A percentile compares a stretch with the other conserved stretches of the same genome.
These are phyloP conservation scores for Podospora comata DNA, from an alignment of 495 filamentous ascomycete genomes.

Conservation along the genomic window DNA sequence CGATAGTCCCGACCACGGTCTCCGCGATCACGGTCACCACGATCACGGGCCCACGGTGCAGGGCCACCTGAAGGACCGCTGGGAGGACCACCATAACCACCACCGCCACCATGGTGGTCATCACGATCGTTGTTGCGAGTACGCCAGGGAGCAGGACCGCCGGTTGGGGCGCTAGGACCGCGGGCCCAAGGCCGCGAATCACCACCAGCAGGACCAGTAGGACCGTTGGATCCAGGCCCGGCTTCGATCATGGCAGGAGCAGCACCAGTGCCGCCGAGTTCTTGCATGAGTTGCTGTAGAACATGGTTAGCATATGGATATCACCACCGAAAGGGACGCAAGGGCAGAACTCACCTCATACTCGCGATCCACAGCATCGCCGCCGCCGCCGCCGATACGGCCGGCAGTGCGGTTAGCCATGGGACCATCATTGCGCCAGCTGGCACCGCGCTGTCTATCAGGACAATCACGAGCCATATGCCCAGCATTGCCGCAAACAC, in stretches of 20 bases:
- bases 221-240: slow-evolving; percentile 59
- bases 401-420: slow-evolving; percentile 47
- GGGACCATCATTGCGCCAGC: slow-evolving; percentile 74
- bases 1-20: slow-evolving; percentile 47
- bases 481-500: slow-evolving; percentile 72
- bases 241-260: slow-evolving; percentile 82
- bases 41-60: slow-evolving; percentile 59
- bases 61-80: slow-evolving; percentile 38
- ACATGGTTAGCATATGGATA: background rate
- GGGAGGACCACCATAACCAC: slow-evolving; percentile 30
- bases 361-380: slow-evolving; percentile 88
- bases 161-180: slow-evolving; percentile 63
- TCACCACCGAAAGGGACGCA: background rate
- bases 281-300: slow-evolving; percentile 89
- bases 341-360: slow-evolving; percentile 68
- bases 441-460: slow-evolving; percentile 81
- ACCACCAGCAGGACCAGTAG: slow-evolving; percentile 35
- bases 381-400: slow-evolving; percentile 60
- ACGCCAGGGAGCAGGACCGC: slow-evolving; percentile 80
- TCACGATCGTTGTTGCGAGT: slow-evolving; percentile 43
- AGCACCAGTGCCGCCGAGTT: slow-evolving; percentile 69
- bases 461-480: slow-evolving; percentile 63
- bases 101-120: slow-evolving; percentile 38
- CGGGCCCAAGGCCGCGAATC: slow-evolving; percentile 86
- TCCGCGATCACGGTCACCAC: slow-evolving; percentile 23